A percentile compares a stretch with the other conserved stretches of the same genome.
Evolutionary conservation across 805 yeast species (phyloP).

Genomic region (Saccharomycopsis vini): DNA sequence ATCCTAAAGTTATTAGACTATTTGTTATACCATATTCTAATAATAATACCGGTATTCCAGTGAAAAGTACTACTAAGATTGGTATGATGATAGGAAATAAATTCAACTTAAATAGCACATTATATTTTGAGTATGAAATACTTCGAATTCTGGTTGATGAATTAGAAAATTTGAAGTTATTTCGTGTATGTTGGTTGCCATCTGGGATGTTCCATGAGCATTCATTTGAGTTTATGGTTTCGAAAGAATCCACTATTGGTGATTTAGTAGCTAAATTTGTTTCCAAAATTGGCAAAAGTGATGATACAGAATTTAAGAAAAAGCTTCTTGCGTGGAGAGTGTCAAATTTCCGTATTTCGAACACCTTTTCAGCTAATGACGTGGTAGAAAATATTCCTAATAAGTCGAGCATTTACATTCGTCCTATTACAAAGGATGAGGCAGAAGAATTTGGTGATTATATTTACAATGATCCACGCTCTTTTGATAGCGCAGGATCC

Average conservation of each 20-base stretch:
- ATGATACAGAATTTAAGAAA: slow-evolving; percentile 35
- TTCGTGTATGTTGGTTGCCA: slow-evolving; percentile 65
- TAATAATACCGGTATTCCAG: slow-evolving; percentile 48
- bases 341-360: slow-evolving; percentile 29
- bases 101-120: slow-evolving; percentile 26
- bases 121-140: slow-evolving; percentile 63
- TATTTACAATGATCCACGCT: slow-evolving; percentile 18
- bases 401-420: slow-evolving; percentile 27
- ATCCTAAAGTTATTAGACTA: slow-evolving; percentile 55
- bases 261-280: slow-evolving; percentile 50
- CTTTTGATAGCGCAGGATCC: too few relatives aligned
- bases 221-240: slow-evolving; percentile 59
- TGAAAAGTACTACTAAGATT: slow-evolving; percentile 28
- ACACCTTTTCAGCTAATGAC: slow-evolving; percentile 22
- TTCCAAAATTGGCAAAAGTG: slow-evolving; percentile 10
- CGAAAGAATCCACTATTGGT: slow-evolving; percentile 46
- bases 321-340: slow-evolving; percentile 51
- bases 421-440: slow-evolving; percentile 36
- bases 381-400: slow-evolving; percentile 27
- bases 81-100: slow-evolving; percentile 29
- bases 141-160: slow-evolving; percentile 67
- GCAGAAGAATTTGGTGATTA: slow-evolving; percentile 22
- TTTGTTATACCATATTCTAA: slow-evolving; percentile 44
- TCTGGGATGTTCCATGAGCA: slow-evolving; percentile 65
- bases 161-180: slow-evolving; percentile 62